Conservation (phyloP, 2,329 filamentous ascomycete species). For the Lachnellula subtilissima region DNA sequence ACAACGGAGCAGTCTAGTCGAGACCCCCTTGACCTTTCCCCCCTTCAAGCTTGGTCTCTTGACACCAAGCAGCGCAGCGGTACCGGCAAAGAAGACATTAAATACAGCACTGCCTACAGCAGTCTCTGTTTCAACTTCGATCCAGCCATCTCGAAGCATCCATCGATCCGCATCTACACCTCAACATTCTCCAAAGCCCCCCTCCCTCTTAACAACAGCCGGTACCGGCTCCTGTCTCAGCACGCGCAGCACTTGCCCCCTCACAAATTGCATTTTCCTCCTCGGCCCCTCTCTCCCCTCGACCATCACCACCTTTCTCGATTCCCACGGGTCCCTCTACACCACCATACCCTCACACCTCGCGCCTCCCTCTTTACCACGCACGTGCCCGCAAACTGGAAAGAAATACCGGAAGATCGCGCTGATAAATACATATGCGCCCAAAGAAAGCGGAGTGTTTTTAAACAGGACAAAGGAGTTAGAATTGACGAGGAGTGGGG, state of each 20-base stretch:
- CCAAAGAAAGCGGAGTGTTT: constrained; percentile 28
- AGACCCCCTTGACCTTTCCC: not conserved
- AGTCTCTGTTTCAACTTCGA: not conserved
- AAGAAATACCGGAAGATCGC: constrained; percentile 27
- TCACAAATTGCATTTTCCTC: constrained; percentile 23
- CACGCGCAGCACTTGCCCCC: constrained; percentile 7
- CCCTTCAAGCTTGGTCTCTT: not conserved
- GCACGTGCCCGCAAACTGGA: constrained; percentile 12
- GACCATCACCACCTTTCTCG: constrained; percentile 20
- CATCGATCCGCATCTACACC: not conserved
- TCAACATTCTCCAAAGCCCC: not conserved
- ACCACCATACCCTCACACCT: constrained; percentile 13
- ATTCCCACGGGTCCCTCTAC: constrained; percentile 17
- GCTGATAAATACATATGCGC: constrained; percentile 32
- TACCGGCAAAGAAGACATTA: not conserved
- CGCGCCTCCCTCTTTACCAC: constrained; percentile 12
- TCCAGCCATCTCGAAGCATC: not conserved
- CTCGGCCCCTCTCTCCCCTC: constrained; percentile 22
- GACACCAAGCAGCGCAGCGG: not conserved
- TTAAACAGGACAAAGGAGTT: constrained; percentile 22
- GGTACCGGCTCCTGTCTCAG: constrained; percentile 16
- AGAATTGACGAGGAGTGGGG: constrained; percentile 19
- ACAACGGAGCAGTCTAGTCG: not conserved
- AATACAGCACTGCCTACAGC: not conserved
- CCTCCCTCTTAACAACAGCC: not conserved